phyloP scores from a whole-genome alignment of 768 basidiomycete genomes.

The Suillus brevipes region DNA sequence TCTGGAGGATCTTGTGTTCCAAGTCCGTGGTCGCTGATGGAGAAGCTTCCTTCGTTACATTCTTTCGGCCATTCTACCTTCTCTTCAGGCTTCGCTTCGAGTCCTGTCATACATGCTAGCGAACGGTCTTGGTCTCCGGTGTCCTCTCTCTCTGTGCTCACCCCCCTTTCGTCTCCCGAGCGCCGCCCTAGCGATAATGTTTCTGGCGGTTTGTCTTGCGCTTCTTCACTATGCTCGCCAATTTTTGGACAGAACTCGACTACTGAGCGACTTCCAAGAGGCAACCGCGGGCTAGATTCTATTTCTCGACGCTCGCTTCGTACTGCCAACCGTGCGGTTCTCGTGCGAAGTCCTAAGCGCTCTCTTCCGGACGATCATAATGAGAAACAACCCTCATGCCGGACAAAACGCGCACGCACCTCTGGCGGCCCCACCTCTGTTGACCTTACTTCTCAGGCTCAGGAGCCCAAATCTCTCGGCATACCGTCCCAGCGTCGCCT shows the following conservation, averaged over 20 bases:
- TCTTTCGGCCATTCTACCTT: constrained; percentile 15
- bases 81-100: neutral
- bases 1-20: constrained; percentile 13
- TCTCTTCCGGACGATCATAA: neutral
- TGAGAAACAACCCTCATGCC: neutral
- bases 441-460: neutral
- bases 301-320: neutral
- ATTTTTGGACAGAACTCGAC: neutral
- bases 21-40: constrained; percentile 26
- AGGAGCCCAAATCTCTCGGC: neutral
- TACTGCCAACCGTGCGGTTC: neutral
- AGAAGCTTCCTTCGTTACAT: constrained; percentile 29
- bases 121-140: constrained; percentile 23
- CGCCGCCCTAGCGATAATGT: constrained; percentile 1
- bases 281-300: neutral
- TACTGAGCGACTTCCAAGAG: neutral
- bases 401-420: neutral
- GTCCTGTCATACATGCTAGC: constrained; percentile 9
- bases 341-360: neutral
- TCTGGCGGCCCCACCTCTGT: neutral
- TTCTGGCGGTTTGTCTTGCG: neutral
- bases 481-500: constrained; percentile 44
- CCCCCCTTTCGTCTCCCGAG: constrained; percentile 28
- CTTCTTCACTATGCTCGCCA: neutral
- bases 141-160: constrained; percentile 32